Conservation (phyloP, 257 asterid genomes). For the Solanum piurae region DNA sequence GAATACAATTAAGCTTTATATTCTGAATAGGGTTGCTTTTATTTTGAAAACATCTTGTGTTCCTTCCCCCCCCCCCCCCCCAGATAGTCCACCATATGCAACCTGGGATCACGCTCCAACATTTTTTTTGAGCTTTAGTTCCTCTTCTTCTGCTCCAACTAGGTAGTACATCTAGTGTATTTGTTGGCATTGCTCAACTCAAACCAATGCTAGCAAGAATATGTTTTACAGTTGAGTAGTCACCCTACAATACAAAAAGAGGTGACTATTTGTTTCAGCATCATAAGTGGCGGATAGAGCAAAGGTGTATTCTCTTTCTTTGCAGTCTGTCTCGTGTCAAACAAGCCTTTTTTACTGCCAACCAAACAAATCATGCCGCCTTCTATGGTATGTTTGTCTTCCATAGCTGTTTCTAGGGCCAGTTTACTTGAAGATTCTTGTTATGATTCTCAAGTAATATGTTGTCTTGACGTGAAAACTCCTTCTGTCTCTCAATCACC, state of each 20-base stretch:
- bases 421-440: not conserved
- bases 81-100: not conserved
- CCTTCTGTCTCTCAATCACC: not conserved
- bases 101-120: not conserved
- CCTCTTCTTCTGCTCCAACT: not conserved
- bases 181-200: not conserved
- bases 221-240: not conserved
- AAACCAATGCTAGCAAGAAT: not conserved
- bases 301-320: not conserved
- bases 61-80: not conserved
- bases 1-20: too few relatives aligned
- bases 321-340: not conserved
- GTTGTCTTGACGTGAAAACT: not conserved
- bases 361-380: not conserved
- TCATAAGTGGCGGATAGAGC: not conserved
- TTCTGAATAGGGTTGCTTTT: not conserved
- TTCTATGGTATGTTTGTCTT: not conserved
- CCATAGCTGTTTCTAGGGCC: not conserved
- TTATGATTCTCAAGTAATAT: not conserved
- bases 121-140: not conserved
- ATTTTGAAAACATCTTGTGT: not conserved
- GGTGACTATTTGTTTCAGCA: not conserved
- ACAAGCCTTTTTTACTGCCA: not conserved
- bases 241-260: not conserved
- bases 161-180: not conserved